Base-by-base conservation (phyloP, 352 stramenopile genomes). In the Plasmopara viticola region DNA sequence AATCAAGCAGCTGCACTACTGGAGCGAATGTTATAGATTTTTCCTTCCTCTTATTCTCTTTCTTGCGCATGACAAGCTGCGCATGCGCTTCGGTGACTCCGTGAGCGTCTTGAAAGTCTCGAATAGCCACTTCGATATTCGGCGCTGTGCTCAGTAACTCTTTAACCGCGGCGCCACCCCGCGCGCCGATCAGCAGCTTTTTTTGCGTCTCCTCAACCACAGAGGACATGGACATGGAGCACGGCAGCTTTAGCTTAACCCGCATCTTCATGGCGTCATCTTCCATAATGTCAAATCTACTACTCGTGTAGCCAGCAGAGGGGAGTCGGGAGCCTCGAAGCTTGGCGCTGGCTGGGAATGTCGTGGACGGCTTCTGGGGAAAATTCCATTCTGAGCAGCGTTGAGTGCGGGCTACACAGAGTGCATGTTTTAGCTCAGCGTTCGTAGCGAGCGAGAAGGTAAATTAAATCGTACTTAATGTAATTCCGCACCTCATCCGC, bases 101-200 rank as follows among this genome's bases (percentile, higher is more conserved):
- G 42, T 90, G 76, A 17, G 64, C 57, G 4, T 60, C 56, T 53
- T 94, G 84, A 66, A 92, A 94, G 39, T 82, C 74, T 30, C 71
- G 74, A 51, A 94, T 94, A 20, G 81, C 84, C 47, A 85, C 74
- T 55, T 92, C 81, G 4, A 86, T 85, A 48, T 94, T 88, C 29
- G 84, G 78, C 28, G 84, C 84, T 6, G 81, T 94, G 42, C 77
- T 88, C 35, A 94, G 66, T 30, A 94, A 59, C 40, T 90, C 84
- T 52, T 92, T 90, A 15, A 94, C 66, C 42, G 77, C 74, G n/a
- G 66, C 73, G 45, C 78, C 84, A 31, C 84, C 84, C 28, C 70
- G 74, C 7, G 78, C 80, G 28, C 84, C 84, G 17, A 94, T 84
- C 31, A 85, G 68, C 46, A 84, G 60, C 53, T 76, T 71, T 58